phyloP scores from a whole-genome alignment of 1,284 basidiomycete species.

The Cystobasidium sp. region DNA sequence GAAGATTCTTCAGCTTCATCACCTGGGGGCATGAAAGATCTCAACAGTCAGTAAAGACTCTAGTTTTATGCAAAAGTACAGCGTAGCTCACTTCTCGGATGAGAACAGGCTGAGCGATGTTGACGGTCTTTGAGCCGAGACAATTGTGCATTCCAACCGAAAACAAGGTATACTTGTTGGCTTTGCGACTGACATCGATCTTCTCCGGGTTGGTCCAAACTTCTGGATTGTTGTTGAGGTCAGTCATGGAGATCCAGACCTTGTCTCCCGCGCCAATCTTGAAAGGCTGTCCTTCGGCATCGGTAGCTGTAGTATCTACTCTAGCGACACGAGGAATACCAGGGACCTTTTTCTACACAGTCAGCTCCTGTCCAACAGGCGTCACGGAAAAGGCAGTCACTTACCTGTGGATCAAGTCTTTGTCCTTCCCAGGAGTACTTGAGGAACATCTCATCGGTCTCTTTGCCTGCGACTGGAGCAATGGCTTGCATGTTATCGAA shows the following conservation, averaged over 20 bases:
- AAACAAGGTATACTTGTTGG: slow-evolving; percentile 11
- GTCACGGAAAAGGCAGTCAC: not conserved
- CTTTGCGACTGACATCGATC: slow-evolving; percentile 33
- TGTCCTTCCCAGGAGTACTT: slow-evolving; percentile 46
- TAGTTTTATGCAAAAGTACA: too few relatives aligned
- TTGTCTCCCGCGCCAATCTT: slow-evolving; percentile 33
- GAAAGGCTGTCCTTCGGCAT: slow-evolving; percentile 25
- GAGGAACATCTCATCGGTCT: slow-evolving; percentile 33
- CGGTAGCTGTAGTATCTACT: not conserved
- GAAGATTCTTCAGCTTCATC: slow-evolving; percentile 62
- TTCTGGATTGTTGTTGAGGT: slow-evolving; percentile 18
- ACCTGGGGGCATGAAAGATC: not conserved
- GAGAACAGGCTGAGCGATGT: slow-evolving; percentile 33
- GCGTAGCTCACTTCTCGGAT: slow-evolving; percentile 16
- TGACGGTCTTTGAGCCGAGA: slow-evolving; percentile 30
- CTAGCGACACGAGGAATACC: slow-evolving; percentile 45
- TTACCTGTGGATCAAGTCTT: slow-evolving; percentile 46
- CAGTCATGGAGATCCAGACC: slow-evolving; percentile 40
- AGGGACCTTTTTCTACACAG: slow-evolving; percentile 3
- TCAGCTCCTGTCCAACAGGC: not conserved
- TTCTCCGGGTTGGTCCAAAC: slow-evolving; percentile 35
- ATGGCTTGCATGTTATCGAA: slow-evolving; percentile 20
- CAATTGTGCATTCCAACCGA: slow-evolving; percentile 39
- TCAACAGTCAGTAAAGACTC: too few relatives aligned
- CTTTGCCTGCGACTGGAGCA: not conserved